Conservation (phyloP, 352 stramenopile genomes). For the Peronospora farinosa region DNA sequence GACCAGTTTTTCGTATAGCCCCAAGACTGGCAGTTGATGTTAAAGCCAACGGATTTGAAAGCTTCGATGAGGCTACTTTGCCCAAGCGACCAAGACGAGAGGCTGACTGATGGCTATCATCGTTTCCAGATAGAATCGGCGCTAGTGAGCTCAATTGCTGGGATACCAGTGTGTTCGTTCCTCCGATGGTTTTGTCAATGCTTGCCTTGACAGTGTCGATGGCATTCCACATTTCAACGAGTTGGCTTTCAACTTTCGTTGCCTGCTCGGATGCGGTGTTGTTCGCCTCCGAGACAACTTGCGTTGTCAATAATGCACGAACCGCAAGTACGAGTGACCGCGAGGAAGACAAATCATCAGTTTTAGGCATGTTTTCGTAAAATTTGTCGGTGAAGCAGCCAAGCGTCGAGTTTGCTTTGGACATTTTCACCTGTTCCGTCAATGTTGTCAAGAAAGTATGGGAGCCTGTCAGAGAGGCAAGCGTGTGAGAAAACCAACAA, state of each 20-base stretch:
- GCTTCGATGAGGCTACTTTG: conserved; percentile 22
- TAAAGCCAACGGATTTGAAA: conserved; percentile 18
- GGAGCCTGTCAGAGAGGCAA: conserved; percentile 15
- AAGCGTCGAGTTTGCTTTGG: conserved; percentile 21
- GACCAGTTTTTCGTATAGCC: conserved; percentile 24
- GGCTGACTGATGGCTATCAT: conserved; percentile 26
- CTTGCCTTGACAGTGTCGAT: conserved; percentile 23
- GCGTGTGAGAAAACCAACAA: not conserved
- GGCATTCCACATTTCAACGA: conserved; percentile 26
- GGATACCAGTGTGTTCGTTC: conserved; percentile 10
- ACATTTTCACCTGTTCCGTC: conserved; percentile 8
- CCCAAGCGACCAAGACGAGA: conserved; percentile 24
- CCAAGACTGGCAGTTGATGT: conserved; percentile 17
- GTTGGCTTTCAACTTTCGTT: conserved; percentile 21
- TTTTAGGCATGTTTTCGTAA: conserved; percentile 24
- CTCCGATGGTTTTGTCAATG: conserved; percentile 23
- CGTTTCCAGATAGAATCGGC: conserved; percentile 18
- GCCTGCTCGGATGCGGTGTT: conserved; percentile 21
- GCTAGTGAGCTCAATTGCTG: conserved; percentile 24
- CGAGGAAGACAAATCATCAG: conserved; percentile 19
- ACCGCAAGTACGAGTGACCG: conserved; percentile 23
- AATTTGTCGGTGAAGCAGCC: conserved; percentile 27
- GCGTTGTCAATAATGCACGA: conserved; percentile 24
- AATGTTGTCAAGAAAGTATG: conserved; percentile 20
- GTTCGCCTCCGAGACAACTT: conserved; percentile 17